These are phyloP conservation scores for Monilinia aucupariae DNA, from an alignment of 2,329 filamentous ascomycete genomes.

Conservation along the genomic window DNA sequence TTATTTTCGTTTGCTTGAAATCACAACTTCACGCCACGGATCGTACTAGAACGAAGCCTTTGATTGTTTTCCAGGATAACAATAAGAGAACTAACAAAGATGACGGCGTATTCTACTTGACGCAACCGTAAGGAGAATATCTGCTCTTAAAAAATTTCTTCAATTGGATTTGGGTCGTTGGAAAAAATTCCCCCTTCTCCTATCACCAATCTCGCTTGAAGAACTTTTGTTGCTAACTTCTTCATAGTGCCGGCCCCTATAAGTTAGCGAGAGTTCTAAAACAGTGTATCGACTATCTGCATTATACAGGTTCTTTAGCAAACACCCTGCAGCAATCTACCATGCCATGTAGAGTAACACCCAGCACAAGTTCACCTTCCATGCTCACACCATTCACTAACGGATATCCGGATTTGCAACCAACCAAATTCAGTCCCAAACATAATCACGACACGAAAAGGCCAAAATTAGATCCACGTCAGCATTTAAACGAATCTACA, in stretches of 20 bases:
- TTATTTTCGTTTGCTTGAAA: constrained; percentile 21
- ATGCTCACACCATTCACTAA: not conserved
- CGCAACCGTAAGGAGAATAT: constrained; percentile 23
- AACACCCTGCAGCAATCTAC: not conserved
- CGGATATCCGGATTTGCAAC: not conserved
- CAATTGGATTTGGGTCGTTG: too few species aligned
- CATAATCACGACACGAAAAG: not conserved
- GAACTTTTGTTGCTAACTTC: not conserved
- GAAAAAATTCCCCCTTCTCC: not conserved
- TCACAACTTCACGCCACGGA: constrained; percentile 18
- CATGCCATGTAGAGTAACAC: not conserved
- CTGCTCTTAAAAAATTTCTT: not conserved
- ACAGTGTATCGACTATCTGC: constrained; percentile 20
- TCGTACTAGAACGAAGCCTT: constrained; percentile 10
- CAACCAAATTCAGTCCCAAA: not conserved
- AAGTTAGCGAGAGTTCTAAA: constrained; percentile 23
- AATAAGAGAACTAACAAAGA: not conserved
- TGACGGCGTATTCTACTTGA: constrained; percentile 19
- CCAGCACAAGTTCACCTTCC: not conserved
- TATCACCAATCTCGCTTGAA: not conserved
- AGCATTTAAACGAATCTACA: not conserved
- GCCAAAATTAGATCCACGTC: not conserved
- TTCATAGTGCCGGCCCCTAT: constrained; percentile 23
- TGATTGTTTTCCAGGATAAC: constrained; percentile 26
- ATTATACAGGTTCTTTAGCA: not conserved